Evolutionary conservation across 257 asterid genomes (phyloP), one percentile per base, ranked within the genome.

Genomic region (Salvia hispanica): DNA sequence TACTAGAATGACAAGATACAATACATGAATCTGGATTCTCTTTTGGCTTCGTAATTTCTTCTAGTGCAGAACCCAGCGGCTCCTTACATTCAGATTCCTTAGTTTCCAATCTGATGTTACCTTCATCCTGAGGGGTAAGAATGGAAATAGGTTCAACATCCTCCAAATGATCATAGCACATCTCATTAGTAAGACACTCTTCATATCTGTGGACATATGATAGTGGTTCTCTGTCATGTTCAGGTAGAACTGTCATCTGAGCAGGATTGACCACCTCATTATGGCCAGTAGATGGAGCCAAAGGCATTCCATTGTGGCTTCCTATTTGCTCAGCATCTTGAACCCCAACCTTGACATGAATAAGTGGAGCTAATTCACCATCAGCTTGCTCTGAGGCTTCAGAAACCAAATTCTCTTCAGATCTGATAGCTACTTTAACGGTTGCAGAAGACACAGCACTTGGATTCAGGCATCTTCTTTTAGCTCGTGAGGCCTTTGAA

Each of bases 271-370:
- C 70, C 65, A 42, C 79, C 66, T 67, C 80, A 48, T 57, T 21
- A 39, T 16, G 33, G 42, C 58, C 70, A 60, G 40, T 57, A 50
- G 75, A 66, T 37, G 73, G 65, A 31, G 64, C 47, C 37, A 51
- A 12, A 58, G 63, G 46, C 34, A 55, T 69, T 61, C 42, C 57
- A 57, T 37, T 70, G 56, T 62, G 79, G 70, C 72, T 68, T 50
- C 58, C 82, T 36, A 60, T 25, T 18, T 57, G 73, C 58, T 73
- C 80, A 61, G 72, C 71, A 62, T 82, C 89, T 67, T 74, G 74
- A 71, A 61, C 72, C 79, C 85, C 95, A 4, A 64, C 64, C 76
- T 84, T 78, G 67, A 80, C 82, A 25, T n/a, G 58, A 64, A 56
- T 36, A 62, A 73, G 58, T 16, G 64, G 75, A 58, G 67, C 51